These are phyloP conservation scores for Cordyceps javanica DNA, from an alignment of 2,329 filamentous ascomycete species.

Conservation along the genomic window DNA sequence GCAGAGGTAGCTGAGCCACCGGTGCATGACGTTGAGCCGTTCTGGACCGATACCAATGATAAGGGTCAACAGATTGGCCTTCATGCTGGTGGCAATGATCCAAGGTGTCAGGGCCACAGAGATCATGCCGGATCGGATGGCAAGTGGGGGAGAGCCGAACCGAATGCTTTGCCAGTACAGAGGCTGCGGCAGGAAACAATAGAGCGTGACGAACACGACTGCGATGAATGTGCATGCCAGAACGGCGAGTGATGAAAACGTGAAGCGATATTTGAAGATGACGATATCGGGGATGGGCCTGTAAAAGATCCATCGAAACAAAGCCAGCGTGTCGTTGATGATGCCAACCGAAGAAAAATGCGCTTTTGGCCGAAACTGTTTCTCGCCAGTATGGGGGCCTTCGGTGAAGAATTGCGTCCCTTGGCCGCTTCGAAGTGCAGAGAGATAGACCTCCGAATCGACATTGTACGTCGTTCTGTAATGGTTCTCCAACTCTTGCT, in stretches of 20 bases:
- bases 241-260: slow-evolving; percentile 75
- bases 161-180: slow-evolving; percentile 84
- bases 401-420: slow-evolving; percentile 72
- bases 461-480: slow-evolving; percentile 48
- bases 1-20: slow-evolving; percentile 85
- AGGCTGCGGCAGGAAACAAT: slow-evolving; percentile 81
- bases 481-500: slow-evolving; percentile 68
- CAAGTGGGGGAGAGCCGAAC: slow-evolving; percentile 81
- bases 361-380: slow-evolving; percentile 57
- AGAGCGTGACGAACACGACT: slow-evolving; percentile 67
- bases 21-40: slow-evolving; percentile 84
- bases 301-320: slow-evolving; percentile 86
- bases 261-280: slow-evolving; percentile 61
- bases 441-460: slow-evolving; percentile 41
- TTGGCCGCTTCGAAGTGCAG: slow-evolving; percentile 42
- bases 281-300: slow-evolving; percentile 71
- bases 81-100: slow-evolving; percentile 86
- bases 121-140: slow-evolving; percentile 85
- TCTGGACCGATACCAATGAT: slow-evolving; percentile 90
- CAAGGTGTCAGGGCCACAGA: slow-evolving; percentile 87
- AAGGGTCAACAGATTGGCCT: slow-evolving; percentile 77
- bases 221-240: slow-evolving; percentile 62
- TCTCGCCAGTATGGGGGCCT: slow-evolving; percentile 49
- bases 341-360: slow-evolving; percentile 68
- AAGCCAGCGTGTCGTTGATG: slow-evolving; percentile 73